These are phyloP conservation scores for Ophiostoma tasmaniense DNA, from an alignment of 2,329 filamentous ascomycete genomes.

Conservation along the genomic window DNA sequence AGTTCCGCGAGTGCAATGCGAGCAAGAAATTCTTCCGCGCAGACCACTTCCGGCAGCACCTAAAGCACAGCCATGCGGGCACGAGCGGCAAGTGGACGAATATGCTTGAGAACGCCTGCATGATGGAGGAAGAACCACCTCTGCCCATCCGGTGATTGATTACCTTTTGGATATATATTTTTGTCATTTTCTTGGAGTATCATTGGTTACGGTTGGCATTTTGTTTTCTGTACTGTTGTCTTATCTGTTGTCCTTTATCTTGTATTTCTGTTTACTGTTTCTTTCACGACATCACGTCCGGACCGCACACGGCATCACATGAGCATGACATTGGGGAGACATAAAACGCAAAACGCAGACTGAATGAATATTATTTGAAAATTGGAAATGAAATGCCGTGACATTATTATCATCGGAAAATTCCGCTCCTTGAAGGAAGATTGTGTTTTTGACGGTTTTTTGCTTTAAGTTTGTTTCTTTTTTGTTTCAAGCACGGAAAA, in stretches of 20 bases:
- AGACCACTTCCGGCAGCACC: slow-evolving; percentile 94
- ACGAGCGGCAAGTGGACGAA: slow-evolving; percentile 99
- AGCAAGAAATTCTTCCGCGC: slow-evolving; percentile 97
- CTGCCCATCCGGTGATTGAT: slow-evolving; percentile 30
- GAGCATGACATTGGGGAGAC: background rate
- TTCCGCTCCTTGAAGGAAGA: too few species aligned
- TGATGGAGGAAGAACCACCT: slow-evolving; percentile 75
- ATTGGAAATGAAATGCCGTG: too few species aligned
- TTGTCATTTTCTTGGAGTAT: background rate
- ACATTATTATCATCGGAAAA: too few species aligned
- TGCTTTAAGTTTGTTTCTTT: too few species aligned
- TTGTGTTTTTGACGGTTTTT: too few species aligned
- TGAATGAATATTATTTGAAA: background rate
- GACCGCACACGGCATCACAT: background rate
- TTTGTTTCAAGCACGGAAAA: too few species aligned
- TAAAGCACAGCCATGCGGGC: slow-evolving; percentile 95
- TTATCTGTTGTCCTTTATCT: background rate
- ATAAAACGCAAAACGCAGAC: background rate
- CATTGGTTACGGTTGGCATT: background rate
- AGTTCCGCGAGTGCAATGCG: slow-evolving; percentile 96
- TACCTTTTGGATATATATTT: background rate
- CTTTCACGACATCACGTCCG: background rate
- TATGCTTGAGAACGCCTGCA: slow-evolving; percentile 91
- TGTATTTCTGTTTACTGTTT: background rate
- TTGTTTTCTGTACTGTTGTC: background rate